A percentile compares a stretch with the other conserved stretches of the same genome.
phyloP scores from a whole-genome alignment of 1,284 basidiomycete genomes.

The Ustilago shanxiensis region DNA sequence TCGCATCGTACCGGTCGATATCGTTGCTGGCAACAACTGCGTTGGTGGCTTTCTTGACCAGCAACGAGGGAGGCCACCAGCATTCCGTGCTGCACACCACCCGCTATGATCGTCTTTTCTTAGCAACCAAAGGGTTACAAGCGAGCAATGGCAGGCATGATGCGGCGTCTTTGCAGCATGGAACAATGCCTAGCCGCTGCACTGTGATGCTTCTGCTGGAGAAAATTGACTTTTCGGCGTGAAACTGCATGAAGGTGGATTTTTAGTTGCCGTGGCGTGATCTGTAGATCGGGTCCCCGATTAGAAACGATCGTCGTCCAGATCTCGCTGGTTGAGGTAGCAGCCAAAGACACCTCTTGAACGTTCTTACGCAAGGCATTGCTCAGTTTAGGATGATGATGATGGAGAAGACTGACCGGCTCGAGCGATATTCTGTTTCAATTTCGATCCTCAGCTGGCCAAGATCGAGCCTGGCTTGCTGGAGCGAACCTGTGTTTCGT shows the following conservation, averaged over 20 bases:
- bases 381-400: no score
- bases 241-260: not conserved
- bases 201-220: constrained; percentile 9
- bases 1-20: no score
- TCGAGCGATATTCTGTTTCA: no score
- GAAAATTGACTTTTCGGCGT: constrained; percentile 1
- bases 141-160: not conserved
- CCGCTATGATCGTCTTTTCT: not conserved
- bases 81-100: no score
- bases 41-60: no score
- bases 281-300: not conserved
- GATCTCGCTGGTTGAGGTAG: not conserved
- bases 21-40: no score
- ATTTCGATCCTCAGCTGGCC: no score
- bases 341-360: not conserved
- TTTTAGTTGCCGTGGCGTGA: not conserved
- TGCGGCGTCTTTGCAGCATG: constrained; percentile 1
- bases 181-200: not conserved
- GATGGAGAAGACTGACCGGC: no score
- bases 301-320: not conserved
- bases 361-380: no score
- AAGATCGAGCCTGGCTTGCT: no score
- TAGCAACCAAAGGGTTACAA: constrained; percentile 3
- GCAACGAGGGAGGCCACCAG: no score
- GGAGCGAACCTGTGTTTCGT: no score